Evolutionary conservation across 176 grass and related monocot species (phyloP), one percentile per base, ranked within the genome.

Genomic region (Zoysia pacifica): DNA sequence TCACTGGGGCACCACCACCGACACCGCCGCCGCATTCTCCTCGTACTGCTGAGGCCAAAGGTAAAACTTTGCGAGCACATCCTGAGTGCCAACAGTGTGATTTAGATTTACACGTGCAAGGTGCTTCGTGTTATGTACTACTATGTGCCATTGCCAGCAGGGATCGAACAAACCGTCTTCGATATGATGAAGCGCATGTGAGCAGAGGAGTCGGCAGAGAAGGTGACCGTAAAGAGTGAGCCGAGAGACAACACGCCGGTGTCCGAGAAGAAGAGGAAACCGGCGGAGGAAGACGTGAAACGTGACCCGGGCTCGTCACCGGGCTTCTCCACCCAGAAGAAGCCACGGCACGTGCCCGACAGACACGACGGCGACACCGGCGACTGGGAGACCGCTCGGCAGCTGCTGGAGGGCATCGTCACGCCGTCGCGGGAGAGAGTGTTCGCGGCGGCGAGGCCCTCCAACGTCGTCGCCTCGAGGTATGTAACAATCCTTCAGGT

Each of bases 251-350:
- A 56, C 5, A 43, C 52, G 36, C 8, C 12, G 18, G 59, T 20
- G 36, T 68, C 2, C 14, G 44, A n/a, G 12, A 86, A 75, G 44
- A 86, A 80, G 70, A 81, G 69, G 62, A 81, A 74, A n/a, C 12
- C 15, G 52, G 12, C 9, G 9, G 77, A 52, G 44, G 63, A 46
- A 6, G 13, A 55, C 14, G 53, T 55, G 14, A 55, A 55, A 55
- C 53, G 15, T 43, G 49, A 7, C 5, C 50, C 5, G 35, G 8
- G 11, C 19, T n/a, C 39, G 36, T 35, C 79, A 38, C 80, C 12
- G 7, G 60, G 69, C 59, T 65, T 65, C 13, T 2, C 51, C 12
- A 1, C 12, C 13, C 13, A 54, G 2, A 14, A 16, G 13, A 54
- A 54, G 51, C 51, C 51, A 1, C 13, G 12, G 51, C 14, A 16